Percentiles rank a stretch among this genome's conserved stretches.
Conservation (phyloP, 1,284 basidiomycete genomes). For the Spongiforma sp. region DNA sequence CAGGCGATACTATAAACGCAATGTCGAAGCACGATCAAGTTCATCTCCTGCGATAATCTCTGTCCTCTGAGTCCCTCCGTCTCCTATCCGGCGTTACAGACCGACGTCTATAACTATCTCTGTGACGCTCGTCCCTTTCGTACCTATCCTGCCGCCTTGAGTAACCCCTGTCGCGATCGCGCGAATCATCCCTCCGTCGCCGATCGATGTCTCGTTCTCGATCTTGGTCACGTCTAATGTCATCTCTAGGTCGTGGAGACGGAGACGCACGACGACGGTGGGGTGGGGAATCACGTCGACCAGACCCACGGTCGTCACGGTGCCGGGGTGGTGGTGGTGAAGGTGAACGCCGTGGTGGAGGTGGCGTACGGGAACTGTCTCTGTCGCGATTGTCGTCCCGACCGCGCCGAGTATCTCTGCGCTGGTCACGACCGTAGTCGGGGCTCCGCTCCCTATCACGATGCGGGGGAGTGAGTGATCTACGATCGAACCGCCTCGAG, state of each 20-base stretch:
- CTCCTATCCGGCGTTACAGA: constrained; percentile 30
- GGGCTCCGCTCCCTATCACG: constrained; percentile 23
- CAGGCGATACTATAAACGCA: too few relatives aligned
- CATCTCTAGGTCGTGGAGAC: constrained; percentile 26
- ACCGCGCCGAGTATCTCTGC: constrained; percentile 14
- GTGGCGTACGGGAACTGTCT: constrained; percentile 32
- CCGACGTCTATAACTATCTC: constrained; percentile 31
- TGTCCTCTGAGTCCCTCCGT: constrained; percentile 28
- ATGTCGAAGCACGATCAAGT: neutral
- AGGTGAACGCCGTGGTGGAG: constrained; percentile 39
- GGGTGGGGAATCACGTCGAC: constrained; percentile 39
- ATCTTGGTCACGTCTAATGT: constrained; percentile 21
- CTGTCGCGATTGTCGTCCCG: constrained; percentile 24
- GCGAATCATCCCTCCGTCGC: constrained; percentile 32
- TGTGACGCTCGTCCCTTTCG: constrained; percentile 20
- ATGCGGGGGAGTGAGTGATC: constrained; percentile 44
- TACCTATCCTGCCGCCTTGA: constrained; percentile 20
- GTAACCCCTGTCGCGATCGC: constrained; percentile 24
- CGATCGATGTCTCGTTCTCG: constrained; percentile 27
- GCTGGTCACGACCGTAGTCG: constrained; percentile 22
- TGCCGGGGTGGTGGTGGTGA: constrained; percentile 42
- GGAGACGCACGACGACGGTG: constrained; percentile 29
- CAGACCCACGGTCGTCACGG: constrained; percentile 36
- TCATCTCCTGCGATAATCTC: constrained; percentile 31
- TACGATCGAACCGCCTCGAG: constrained; percentile 38